These are phyloP conservation scores for Xylaria scruposa DNA, from an alignment of 495 filamentous ascomycete species.

Conservation along the genomic window DNA sequence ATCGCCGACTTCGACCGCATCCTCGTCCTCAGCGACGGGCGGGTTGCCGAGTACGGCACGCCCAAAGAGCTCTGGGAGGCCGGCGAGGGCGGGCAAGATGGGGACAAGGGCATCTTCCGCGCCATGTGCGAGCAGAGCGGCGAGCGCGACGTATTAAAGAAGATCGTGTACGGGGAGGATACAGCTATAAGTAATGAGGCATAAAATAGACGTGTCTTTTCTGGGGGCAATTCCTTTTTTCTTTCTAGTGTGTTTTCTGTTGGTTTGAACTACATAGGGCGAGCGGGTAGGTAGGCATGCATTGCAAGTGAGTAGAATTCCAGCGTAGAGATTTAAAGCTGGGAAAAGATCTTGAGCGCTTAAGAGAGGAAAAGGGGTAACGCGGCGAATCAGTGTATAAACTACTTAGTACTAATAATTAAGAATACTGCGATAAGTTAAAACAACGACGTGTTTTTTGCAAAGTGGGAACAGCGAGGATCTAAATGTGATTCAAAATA, in stretches of 20 bases:
- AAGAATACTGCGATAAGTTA: background rate
- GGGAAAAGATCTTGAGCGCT: background rate
- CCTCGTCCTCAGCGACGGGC: conserved; percentile 78
- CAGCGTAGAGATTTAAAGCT: background rate
- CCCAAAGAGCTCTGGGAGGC: conserved; percentile 72
- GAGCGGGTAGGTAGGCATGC: background rate
- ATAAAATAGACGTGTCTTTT: background rate
- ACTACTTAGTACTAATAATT: conserved; percentile 11
- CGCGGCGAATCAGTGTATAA: background rate
- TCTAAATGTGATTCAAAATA: too few relatives aligned
- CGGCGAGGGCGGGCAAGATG: conserved; percentile 44
- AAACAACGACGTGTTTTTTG: too few relatives aligned
- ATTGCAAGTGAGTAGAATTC: background rate
- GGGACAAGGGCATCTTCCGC: conserved; percentile 65
- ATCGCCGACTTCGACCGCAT: conserved; percentile 88
- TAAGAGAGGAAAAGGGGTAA: background rate
- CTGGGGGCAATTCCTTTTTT: background rate
- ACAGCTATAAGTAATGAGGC: background rate
- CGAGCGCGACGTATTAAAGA: conserved; percentile 66
- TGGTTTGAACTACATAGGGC: background rate
- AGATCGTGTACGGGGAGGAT: conserved; percentile 55
- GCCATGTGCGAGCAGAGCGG: conserved; percentile 79
- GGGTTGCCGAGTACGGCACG: conserved; percentile 73
- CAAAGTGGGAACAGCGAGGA: too few relatives aligned
- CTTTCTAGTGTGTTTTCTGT: background rate